Evolutionary conservation across 805 yeast species (phyloP).

Genomic region (Yarrowia osloensis): DNA sequence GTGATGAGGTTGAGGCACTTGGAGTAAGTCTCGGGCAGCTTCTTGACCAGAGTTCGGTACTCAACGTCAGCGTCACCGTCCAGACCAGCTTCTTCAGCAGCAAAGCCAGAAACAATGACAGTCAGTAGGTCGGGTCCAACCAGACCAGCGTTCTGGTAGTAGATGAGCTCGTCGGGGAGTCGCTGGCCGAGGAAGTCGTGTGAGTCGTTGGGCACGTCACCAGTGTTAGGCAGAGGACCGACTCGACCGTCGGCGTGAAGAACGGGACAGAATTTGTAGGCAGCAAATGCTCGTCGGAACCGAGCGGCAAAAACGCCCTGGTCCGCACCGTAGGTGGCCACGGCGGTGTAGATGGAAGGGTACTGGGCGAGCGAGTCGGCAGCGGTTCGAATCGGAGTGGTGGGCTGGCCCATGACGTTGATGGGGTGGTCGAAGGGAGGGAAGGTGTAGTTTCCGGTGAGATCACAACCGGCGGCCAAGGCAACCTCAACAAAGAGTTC

Average conservation of each 20-base stretch:
- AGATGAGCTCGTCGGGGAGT: constrained; percentile 81
- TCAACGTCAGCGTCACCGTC: constrained; percentile 63
- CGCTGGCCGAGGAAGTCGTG: constrained; percentile 82
- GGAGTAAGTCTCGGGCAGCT: constrained; percentile 53
- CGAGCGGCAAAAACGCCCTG: constrained; percentile 45
- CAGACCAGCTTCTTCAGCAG: constrained; percentile 63
- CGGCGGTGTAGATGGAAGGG: constrained; percentile 40
- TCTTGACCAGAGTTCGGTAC: constrained; percentile 52
- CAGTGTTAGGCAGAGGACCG: constrained; percentile 54
- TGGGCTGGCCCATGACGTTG: constrained; percentile 34
- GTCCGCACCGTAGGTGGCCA: constrained; percentile 34
- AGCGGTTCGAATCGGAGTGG: constrained; percentile 36
- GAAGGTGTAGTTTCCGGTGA: constrained; percentile 63
- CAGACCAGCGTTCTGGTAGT: constrained; percentile 78
- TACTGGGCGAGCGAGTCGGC: constrained; percentile 39
- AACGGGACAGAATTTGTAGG: constrained; percentile 73
- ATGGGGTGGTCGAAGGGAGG: constrained; percentile 46
- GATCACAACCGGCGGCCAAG: constrained; percentile 73
- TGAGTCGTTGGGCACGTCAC: constrained; percentile 69
- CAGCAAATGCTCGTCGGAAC: constrained; percentile 68
- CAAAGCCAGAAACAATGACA: constrained; percentile 64
- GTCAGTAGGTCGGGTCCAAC: constrained; percentile 64
- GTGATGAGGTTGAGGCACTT: constrained; percentile 68
- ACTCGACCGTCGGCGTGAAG: constrained; percentile 68
- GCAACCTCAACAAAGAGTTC: constrained; percentile 75